A percentile compares a stretch with the other conserved stretches of the same genome.
These are phyloP conservation scores for Pelomyxa schiedti DNA, from an alignment of 78 protist genomes.

Conservation along the genomic window DNA sequence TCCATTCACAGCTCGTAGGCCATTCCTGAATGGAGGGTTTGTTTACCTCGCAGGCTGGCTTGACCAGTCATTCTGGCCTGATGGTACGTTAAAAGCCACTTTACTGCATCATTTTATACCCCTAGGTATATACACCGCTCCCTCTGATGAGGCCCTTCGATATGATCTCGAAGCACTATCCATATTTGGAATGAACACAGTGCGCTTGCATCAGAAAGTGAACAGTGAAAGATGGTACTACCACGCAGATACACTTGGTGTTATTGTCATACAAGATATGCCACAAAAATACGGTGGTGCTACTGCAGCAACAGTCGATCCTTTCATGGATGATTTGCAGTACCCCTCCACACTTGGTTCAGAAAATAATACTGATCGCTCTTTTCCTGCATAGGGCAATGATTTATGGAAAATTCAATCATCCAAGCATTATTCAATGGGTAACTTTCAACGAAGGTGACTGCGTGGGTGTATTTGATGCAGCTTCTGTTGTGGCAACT, in stretches of 20 bases:
- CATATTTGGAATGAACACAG: slow-evolving; percentile 11
- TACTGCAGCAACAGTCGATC: not conserved
- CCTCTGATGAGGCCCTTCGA: slow-evolving; percentile 20
- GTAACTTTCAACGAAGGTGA: slow-evolving; percentile 23
- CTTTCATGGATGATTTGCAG: slow-evolving; percentile 6
- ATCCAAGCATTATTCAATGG: slow-evolving; percentile 34
- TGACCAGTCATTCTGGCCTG: slow-evolving; percentile 42
- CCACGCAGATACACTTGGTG: slow-evolving; percentile 24
- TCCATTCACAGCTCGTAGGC: not conserved
- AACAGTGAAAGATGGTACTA: slow-evolving; percentile 32
- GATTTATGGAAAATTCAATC: not conserved
- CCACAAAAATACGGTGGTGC: slow-evolving; percentile 15
- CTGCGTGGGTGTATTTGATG: not conserved
- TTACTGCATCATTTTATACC: not conserved
- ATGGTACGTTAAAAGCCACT: not conserved
- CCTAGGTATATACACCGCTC: slow-evolving; percentile 33
- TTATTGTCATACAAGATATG: slow-evolving; percentile 22
- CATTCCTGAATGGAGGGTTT: slow-evolving; percentile 10
- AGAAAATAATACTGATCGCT: too few relatives aligned
- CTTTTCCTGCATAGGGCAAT: too few relatives aligned
- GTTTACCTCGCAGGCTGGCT: slow-evolving; percentile 16
- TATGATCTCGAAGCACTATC: not conserved
- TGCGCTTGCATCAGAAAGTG: slow-evolving; percentile 44
- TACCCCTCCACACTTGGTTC: too few relatives aligned
- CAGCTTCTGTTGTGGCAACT: not conserved